Percentiles rank a stretch among this genome's conserved stretches.
These are phyloP conservation scores for Bryoglossum gracile DNA, from an alignment of 495 filamentous ascomycete species.

Conservation along the genomic window DNA sequence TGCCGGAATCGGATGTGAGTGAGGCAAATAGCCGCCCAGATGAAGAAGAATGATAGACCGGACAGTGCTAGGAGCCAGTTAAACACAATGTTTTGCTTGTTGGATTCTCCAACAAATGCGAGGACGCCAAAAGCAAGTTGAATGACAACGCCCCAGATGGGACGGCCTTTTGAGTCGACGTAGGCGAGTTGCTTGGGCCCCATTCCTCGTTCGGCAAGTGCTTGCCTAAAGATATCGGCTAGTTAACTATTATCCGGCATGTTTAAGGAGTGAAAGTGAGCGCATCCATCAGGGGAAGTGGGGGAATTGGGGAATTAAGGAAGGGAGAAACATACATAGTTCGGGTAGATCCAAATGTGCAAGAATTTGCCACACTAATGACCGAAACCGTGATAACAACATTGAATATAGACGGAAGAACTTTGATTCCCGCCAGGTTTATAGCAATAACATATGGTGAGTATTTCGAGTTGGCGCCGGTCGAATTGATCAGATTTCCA, in stretches of 20 bases:
- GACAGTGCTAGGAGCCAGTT: constrained; percentile 87
- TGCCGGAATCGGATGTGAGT: constrained; percentile 85
- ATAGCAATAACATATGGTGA: constrained; percentile 69
- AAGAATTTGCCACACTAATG: constrained; percentile 55
- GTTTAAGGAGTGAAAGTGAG: too few relatives aligned
- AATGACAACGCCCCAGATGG: constrained; percentile 39
- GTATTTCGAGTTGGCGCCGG: constrained; percentile 42
- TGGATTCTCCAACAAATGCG: constrained; percentile 47
- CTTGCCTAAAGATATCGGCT: too few relatives aligned
- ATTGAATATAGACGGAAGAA: constrained; percentile 64
- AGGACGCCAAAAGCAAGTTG: constrained; percentile 47
- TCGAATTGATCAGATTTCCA: constrained; percentile 21
- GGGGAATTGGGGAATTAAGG: too few relatives aligned
- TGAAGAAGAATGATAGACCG: constrained; percentile 84
- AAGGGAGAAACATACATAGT: too few relatives aligned
- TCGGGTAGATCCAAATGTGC: constrained; percentile 53
- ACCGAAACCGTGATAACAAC: constrained; percentile 57
- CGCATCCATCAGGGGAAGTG: too few relatives aligned
- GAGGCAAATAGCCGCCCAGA: constrained; percentile 84
- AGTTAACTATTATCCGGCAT: too few relatives aligned
- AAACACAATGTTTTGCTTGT: constrained; percentile 47
- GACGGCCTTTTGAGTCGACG: constrained; percentile 52
- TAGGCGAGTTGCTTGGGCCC: constrained; percentile 51
- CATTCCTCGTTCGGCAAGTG: constrained; percentile 50
- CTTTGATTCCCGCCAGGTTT: constrained; percentile 53